Evolutionary conservation across 345 rosid species (phyloP), one percentile per base, ranked within the genome.

Genomic region (Nasturtium officinale): DNA sequence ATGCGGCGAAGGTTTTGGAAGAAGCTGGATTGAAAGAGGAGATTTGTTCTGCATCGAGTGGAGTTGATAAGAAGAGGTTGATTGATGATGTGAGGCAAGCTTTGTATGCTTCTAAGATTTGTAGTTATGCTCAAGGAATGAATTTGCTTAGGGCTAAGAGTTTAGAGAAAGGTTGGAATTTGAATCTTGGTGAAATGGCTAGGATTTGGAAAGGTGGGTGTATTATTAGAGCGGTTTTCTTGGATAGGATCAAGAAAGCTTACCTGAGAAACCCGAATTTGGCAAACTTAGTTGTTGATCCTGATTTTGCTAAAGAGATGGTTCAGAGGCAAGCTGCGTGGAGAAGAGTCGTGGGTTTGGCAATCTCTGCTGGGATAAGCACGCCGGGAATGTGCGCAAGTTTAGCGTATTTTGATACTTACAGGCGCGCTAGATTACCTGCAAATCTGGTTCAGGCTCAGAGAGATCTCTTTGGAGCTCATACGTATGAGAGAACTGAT

Each of bases 161-260:
- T 63, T 70, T 72, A 16, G 91, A 88, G 78, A 87, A 85, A 57
- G 84, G 81, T 1, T 94, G 98, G 97, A 80, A 83, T 67, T 87
- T 94, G 92, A 87, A 91, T 67, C 76, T 94, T 0, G 98, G 97
- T 0, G 98, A 94, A 67, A 47, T 94, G 74, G 98, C 97, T 1
- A 76, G 98, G 89, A 91, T 94, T 52, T 94, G 97, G 98, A 94
- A 94, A 81, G 98, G 98, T n/a, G 98, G 97, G 37, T 91, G 98
- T 52, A 91, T 89, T 9, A 89, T 94, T 3, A 82, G 98, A 72
- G 98, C 96, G 2, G 92, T 94, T 77, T 91, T 91, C 72, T 82
- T 94, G 85, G 96, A 94, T 69, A 83, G 97, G 87, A 94, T 94
- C 76, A 94, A 94, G 92, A 76, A 83, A 82, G 96, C 98, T 60